Conservation (phyloP, 306 rosid species). For the Phaseolus lunatus region DNA sequence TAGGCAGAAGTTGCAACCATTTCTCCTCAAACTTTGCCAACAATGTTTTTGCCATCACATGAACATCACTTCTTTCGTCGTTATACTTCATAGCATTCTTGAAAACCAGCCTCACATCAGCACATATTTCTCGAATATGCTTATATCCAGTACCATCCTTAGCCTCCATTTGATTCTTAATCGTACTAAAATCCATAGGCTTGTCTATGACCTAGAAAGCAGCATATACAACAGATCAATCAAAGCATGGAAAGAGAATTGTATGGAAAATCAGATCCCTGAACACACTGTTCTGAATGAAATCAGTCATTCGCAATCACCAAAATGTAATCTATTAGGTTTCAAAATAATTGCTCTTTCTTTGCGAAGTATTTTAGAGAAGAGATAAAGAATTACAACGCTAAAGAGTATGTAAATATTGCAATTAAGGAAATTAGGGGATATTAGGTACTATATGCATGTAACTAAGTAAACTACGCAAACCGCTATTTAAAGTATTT, state of each 20-base stretch:
- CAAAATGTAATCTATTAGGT: neutral
- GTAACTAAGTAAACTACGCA: neutral
- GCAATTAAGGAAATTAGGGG: too few relatives aligned
- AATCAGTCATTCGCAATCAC: neutral
- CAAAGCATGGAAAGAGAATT: slow-evolving; percentile 35
- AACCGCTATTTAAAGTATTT: neutral
- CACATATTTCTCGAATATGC: slow-evolving; percentile 77
- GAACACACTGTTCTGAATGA: slow-evolving; percentile 17
- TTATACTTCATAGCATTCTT: slow-evolving; percentile 92
- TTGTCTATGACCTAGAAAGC: slow-evolving; percentile 82
- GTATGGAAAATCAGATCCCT: slow-evolving; percentile 11
- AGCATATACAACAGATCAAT: slow-evolving; percentile 42
- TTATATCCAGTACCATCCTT: slow-evolving; percentile 89
- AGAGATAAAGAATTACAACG: neutral
- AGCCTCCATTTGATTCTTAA: slow-evolving; percentile 90
- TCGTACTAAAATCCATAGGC: slow-evolving; percentile 95
- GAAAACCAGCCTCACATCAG: slow-evolving; percentile 85
- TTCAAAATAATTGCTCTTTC: slow-evolving; percentile 24
- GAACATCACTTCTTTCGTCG: slow-evolving; percentile 86
- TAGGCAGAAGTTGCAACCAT: slow-evolving; percentile 89
- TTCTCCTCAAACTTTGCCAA: slow-evolving; percentile 88
- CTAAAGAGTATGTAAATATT: neutral
- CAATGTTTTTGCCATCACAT: slow-evolving; percentile 91
- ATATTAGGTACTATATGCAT: neutral
- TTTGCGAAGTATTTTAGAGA: neutral